Base-by-base conservation (phyloP, 2,329 filamentous ascomycete genomes). In the Hymenoscyphus fructigenus region DNA sequence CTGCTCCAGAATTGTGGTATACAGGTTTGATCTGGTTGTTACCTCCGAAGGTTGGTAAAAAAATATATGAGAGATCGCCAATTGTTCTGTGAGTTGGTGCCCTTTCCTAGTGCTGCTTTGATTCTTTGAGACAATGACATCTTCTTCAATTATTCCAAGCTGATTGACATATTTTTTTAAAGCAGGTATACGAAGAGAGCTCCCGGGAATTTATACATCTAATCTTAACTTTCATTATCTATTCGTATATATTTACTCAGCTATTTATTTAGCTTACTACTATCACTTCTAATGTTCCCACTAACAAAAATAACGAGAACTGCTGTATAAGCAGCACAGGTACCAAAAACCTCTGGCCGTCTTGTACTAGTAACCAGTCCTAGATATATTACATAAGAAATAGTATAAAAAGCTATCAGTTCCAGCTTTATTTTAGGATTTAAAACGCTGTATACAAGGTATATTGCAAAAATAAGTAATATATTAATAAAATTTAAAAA, bases 321-420 rank as follows among this genome's bases (percentile, higher is more conserved):
- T 7, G 55, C 55, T 28, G 55, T 26, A 61, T 72, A 71, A n/a
- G 66, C 70, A 7, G 70, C 69, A 26, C 68, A 69, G 0, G 66
- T 62, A 36, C 50, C 67, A 66, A 71, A 70, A 15, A 72, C 63
- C 62, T 72, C 64, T 14, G 67, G 65, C 26, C 70, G 38, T 20
- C 60, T 59, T 3, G 69, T 67, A 57, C 69, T 70, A 12, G 70
- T 72, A 38, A 71, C 56, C 28, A 67, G 58, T 34, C 68, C 68
- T 0, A 72, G 67, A 34, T 56, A 67, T 55, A 65, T 63, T 3
- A 68, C 69, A 63, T 71, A 71, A 29, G 68, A 50, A 15, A 69
- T 66, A 5, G 70, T 68, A 62, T 66, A 72, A 12, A 59, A 63
- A 23, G 63, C 64, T 3, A 71, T 17, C 62, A 71, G 66, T 10